phyloP scores from a whole-genome alignment of 2,329 filamentous ascomycete species.

The Zymoseptoria tritici region DNA sequence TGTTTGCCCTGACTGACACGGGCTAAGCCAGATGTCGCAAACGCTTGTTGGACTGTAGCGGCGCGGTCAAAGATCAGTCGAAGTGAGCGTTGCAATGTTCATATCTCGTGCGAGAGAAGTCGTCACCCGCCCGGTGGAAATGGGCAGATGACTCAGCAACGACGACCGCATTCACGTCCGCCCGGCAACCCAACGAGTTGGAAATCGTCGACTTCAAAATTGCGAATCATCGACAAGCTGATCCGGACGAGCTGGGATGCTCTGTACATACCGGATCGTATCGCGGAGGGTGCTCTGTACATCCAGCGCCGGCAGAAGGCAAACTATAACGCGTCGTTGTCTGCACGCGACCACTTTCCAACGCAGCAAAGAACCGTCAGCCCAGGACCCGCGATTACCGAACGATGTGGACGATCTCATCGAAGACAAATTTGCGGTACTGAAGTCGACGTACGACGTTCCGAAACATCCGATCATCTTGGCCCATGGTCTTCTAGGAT shows the following conservation, averaged over 20 bases:
- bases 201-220: background rate
- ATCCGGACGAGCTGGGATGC: background rate
- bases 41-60: background rate
- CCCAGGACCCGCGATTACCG: conserved; percentile 19
- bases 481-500: conserved; percentile 59
- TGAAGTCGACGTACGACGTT: conserved; percentile 49
- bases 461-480: conserved; percentile 54
- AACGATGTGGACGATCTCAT: conserved; percentile 19
- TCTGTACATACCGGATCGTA: background rate
- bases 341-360: background rate
- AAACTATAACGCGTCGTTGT: background rate
- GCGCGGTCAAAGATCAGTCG: background rate
- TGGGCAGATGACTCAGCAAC: background rate
- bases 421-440: conserved; percentile 53
- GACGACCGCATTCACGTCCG: background rate
- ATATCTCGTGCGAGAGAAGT: background rate
- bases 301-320: background rate
- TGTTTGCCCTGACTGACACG: background rate
- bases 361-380: background rate
- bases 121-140: background rate
- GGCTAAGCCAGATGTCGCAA: background rate
- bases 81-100: background rate
- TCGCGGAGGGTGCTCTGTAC: background rate
- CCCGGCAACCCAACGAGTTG: background rate
- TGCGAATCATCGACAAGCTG: background rate